phyloP scores from a whole-genome alignment of 176 grass and related monocot genomes.

The Triticum monococcum region DNA sequence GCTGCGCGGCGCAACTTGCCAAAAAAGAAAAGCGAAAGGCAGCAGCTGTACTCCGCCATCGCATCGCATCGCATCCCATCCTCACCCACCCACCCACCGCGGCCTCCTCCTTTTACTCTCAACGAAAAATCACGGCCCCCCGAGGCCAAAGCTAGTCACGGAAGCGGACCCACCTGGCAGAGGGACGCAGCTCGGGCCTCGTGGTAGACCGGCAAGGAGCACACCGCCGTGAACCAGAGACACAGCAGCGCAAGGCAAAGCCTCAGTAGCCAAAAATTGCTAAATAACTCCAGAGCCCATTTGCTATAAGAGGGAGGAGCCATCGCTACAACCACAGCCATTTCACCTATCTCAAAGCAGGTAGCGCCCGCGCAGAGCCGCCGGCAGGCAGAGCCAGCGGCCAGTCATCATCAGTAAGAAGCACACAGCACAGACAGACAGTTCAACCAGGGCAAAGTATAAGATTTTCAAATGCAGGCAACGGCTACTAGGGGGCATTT shows the following conservation, averaged over 20 bases:
- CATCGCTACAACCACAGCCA: constrained; percentile 47
- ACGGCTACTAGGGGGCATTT: constrained; percentile 49
- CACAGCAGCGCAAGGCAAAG: not conserved
- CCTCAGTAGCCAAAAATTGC: not conserved
- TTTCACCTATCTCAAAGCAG: constrained; percentile 73
- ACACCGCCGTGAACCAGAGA: constrained; percentile 39
- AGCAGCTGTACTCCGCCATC: not conserved
- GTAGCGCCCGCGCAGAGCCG: not conserved
- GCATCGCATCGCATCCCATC: not conserved
- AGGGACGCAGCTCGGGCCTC: not conserved
- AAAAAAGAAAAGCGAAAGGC: constrained; percentile 26
- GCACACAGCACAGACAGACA: not conserved
- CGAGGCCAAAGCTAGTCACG: not conserved
- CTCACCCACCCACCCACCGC: not conserved
- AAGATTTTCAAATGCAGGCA: constrained; percentile 37
- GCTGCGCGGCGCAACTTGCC: constrained; percentile 17
- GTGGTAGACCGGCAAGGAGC: not conserved
- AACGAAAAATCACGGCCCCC: not conserved
- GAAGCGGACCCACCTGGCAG: not conserved
- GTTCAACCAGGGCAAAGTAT: not conserved
- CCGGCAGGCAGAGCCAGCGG: not conserved
- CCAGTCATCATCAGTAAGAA: not conserved
- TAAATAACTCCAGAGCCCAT: not conserved
- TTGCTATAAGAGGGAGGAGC: not conserved
- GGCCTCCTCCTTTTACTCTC: not conserved